These are phyloP conservation scores for Microcos paniculata DNA, from an alignment of 345 rosid species.

Conservation along the genomic window DNA sequence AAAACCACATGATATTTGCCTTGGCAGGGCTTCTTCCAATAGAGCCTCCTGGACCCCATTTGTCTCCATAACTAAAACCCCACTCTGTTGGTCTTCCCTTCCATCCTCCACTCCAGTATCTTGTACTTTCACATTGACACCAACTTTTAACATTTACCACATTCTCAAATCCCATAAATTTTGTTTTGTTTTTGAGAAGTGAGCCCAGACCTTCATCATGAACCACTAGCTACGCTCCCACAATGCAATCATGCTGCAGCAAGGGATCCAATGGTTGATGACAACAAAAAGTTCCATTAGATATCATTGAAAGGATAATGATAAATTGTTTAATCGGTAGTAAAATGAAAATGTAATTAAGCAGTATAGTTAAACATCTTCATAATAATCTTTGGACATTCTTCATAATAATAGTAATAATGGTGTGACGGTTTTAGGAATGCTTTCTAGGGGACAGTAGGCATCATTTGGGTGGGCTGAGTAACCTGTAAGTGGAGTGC, in stretches of 20 bases:
- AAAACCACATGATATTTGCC: conserved; percentile 11
- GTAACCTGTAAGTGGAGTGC: conserved; percentile 3
- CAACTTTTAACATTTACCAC: not conserved
- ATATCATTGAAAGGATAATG: not conserved
- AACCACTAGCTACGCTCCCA: not conserved
- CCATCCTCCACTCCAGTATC: not conserved
- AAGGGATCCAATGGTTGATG: conserved; percentile 20
- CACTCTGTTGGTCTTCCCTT: not conserved
- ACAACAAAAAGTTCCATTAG: conserved; percentile 6
- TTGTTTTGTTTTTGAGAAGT: not conserved
- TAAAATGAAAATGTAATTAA: not conserved
- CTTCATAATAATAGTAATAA: conserved; percentile 19
- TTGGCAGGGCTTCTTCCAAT: conserved; percentile 9
- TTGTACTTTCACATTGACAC: not conserved
- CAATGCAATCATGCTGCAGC: conserved; percentile 1
- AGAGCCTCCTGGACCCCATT: conserved; percentile 7
- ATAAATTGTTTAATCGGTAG: not conserved
- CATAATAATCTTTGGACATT: conserved; percentile 15
- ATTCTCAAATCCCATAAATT: not conserved
- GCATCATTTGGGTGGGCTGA: conserved; percentile 25
- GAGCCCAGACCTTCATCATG: not conserved
- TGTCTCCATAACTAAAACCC: conserved; percentile 15
- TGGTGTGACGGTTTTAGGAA: conserved; percentile 31
- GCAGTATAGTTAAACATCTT: conserved; percentile 11
- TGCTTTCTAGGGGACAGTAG: conserved; percentile 25